Evolutionary conservation across 495 filamentous ascomycete genomes (phyloP).

Genomic region (Echria macrotheca): DNA sequence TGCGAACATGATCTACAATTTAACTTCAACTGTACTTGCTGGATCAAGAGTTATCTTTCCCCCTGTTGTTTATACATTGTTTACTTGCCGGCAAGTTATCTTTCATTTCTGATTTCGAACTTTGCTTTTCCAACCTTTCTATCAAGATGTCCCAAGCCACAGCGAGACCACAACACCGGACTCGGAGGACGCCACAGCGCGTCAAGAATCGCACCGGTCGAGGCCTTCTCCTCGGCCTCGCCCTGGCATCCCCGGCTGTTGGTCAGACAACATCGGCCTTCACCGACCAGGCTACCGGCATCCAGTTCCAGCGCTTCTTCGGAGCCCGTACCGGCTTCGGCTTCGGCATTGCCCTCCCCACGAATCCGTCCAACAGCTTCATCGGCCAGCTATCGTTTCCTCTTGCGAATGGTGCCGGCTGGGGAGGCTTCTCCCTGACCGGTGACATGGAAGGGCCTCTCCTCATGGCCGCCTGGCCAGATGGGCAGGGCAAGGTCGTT

Average conservation of each 20-base stretch:
- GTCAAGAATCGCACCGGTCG: not conserved
- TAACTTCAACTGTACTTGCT: too few species aligned
- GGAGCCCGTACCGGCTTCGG: slow-evolving; percentile 17
- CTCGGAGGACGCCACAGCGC: too few species aligned
- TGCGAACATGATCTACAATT: too few species aligned
- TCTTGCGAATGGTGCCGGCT: slow-evolving; percentile 16
- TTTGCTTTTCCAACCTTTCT: too few species aligned
- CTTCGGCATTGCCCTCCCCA: slow-evolving; percentile 26
- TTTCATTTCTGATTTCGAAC: too few species aligned
- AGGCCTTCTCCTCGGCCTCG: not conserved
- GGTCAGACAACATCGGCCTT: slow-evolving; percentile 20
- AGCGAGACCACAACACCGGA: too few species aligned
- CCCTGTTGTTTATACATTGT: too few species aligned
- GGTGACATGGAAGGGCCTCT: slow-evolving; percentile 19
- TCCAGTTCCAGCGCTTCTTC: slow-evolving; percentile 28
- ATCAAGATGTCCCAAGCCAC: too few species aligned
- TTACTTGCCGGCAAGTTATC: too few species aligned
- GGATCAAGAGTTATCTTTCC: too few species aligned
- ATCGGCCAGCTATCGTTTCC: slow-evolving; percentile 29
- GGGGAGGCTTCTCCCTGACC: slow-evolving; percentile 22
- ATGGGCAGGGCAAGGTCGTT: slow-evolving; percentile 13
- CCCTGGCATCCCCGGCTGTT: slow-evolving; percentile 2
- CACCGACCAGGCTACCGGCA: slow-evolving; percentile 21
- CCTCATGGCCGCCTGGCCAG: slow-evolving; percentile 19
- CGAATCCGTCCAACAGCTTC: slow-evolving; percentile 17